Percentiles rank a stretch among this genome's conserved stretches.
These are phyloP conservation scores for Taphrina deformans DNA, from an alignment of 1,139 yeast genomes.

Conservation along the genomic window DNA sequence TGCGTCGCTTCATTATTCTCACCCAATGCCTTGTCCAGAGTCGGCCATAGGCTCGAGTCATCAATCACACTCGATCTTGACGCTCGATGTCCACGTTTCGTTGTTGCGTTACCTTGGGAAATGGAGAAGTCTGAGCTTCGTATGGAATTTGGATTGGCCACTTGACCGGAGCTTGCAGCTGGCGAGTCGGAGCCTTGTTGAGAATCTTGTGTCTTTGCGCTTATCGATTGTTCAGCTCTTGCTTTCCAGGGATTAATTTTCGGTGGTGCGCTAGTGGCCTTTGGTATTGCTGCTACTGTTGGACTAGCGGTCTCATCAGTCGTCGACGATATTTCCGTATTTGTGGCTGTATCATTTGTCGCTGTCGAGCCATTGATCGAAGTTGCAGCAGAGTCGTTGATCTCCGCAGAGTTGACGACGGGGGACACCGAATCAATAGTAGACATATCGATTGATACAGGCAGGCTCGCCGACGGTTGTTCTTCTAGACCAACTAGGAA, in stretches of 20 bases:
- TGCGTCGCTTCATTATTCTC: constrained; percentile 3
- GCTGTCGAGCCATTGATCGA: constrained; percentile 15
- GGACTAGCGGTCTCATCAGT: background rate
- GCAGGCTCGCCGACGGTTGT: background rate
- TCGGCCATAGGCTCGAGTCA: constrained; percentile 34
- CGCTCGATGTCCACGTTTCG: background rate
- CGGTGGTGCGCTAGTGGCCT: constrained; percentile 14
- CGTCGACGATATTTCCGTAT: constrained; percentile 1
- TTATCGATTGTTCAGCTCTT: background rate
- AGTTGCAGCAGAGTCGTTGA: constrained; percentile 3
- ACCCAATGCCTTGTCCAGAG: constrained; percentile 34
- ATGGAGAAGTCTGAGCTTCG: background rate
- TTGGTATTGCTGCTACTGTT: background rate
- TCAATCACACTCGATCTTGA: constrained; percentile 30
- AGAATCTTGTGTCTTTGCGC: background rate
- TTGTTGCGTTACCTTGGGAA: background rate
- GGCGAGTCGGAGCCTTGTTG: background rate
- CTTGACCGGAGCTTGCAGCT: background rate
- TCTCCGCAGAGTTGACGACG: background rate
- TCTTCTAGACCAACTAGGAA: background rate
- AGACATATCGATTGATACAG: background rate
- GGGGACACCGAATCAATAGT: background rate
- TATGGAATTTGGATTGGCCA: background rate
- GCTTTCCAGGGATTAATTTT: constrained; percentile 32
- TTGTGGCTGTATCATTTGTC: constrained; percentile 16